Conservation (phyloP, 352 stramenopile species). For the Discostella stelligera region DNA sequence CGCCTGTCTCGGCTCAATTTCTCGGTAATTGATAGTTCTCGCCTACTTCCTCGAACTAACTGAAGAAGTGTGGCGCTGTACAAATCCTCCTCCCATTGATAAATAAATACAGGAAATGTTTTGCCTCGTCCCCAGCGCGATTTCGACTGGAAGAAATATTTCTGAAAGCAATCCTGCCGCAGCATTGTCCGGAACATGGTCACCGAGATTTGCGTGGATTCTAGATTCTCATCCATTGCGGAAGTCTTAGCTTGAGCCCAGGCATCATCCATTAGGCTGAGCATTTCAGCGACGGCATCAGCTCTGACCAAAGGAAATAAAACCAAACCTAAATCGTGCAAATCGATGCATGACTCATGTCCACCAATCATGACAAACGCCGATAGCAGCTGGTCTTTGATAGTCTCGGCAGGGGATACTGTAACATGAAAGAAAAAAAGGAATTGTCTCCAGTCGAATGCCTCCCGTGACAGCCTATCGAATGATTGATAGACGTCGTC, state of each 20-base stretch:
- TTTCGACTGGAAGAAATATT: slow-evolving; percentile 17
- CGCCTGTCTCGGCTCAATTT: slow-evolving; percentile 28
- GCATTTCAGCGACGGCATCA: slow-evolving; percentile 9
- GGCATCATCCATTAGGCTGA: slow-evolving; percentile 28
- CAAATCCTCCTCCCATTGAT: slow-evolving; percentile 31
- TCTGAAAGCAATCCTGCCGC: slow-evolving; percentile 17
- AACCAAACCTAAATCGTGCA: slow-evolving; percentile 29
- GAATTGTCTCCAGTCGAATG: slow-evolving; percentile 41
- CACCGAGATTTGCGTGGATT: slow-evolving; percentile 24
- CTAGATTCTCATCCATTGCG: slow-evolving; percentile 3
- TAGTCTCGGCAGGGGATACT: slow-evolving; percentile 22
- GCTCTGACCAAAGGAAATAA: slow-evolving; percentile 38
- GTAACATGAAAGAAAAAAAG: slow-evolving; percentile 44
- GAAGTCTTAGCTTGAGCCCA: slow-evolving; percentile 20
- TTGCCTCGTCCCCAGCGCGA: slow-evolving; percentile 21
- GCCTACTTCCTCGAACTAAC: slow-evolving; percentile 16
- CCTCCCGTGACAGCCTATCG: slow-evolving; percentile 21
- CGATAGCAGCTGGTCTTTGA: slow-evolving; percentile 24
- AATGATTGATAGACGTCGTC: slow-evolving; percentile 37
- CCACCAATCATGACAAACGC: slow-evolving; percentile 35
- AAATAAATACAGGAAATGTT: slow-evolving; percentile 30
- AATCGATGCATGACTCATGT: slow-evolving; percentile 21
- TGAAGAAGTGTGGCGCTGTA: slow-evolving; percentile 23
- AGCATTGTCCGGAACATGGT: slow-evolving; percentile 36
- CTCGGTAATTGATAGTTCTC: slow-evolving; percentile 14